Base-by-base conservation (phyloP, 768 basidiomycete species). In the Auricularia cornea region DNA sequence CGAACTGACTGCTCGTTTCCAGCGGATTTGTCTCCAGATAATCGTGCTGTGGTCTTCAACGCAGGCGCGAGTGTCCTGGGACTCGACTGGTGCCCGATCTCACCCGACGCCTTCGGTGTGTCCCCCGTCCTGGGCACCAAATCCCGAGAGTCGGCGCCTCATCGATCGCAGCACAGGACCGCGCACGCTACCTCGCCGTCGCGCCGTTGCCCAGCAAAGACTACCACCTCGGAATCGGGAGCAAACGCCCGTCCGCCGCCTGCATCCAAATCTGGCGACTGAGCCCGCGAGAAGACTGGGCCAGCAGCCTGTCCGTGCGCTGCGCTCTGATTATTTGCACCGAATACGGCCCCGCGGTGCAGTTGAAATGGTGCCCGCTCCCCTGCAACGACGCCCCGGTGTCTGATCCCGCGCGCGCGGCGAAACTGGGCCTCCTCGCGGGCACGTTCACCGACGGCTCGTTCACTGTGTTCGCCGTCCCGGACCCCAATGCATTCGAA, bases 351-450 rank as follows among this genome's bases (percentile, higher is more conserved):
- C 83, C 89, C 3, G 89, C 87, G 2, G 83, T 86, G 67, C 88
- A 91, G 59, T 71, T 95, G 16, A 93, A 89, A 74, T 98, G 96
- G 95, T 95, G 95, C 73, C 96, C 96, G 3, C 72, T 94, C 31
- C 94, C 94, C 0, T 85, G 89, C 20, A 84, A 92, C 67, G 92
- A 92, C 63, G 28, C 32, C 29, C 8, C 18, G 26, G 28, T 38
- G 32, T 54, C 23, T 33, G 18, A 41, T 33, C 31, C 23, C 23
- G 51, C 33, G 66, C 71, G 54, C 63, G 62, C 64, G 56, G 74
- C 3, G 76, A 95, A 92, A 71, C 75, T 98, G 0, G 96, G 97
- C 1, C 70, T 99, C 8, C 71, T 98, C 6, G 92, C 85, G 0
- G 94, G 89, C 11, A 84, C 88, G 0, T 95, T 95, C 62, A 87